Evolutionary conservation across 179 eudicot species (phyloP).

Genomic region (Patellifolia procumbens): DNA sequence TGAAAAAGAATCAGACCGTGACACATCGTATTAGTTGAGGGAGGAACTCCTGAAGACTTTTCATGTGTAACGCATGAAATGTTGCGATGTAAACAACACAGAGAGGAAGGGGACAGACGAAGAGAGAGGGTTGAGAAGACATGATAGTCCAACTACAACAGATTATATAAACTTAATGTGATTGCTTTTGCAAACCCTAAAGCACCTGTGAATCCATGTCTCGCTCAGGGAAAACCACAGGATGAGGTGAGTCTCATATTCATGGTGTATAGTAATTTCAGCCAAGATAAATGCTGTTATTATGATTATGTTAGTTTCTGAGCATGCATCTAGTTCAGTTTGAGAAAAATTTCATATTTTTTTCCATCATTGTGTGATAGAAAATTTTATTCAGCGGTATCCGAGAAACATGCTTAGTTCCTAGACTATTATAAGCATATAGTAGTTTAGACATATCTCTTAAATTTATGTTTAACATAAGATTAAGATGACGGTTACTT

Average conservation of each 20-base stretch:
- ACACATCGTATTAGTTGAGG: too few relatives aligned
- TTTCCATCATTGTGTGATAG: neutral
- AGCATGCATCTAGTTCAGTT: neutral
- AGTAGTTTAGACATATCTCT: neutral
- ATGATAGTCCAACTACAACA: neutral
- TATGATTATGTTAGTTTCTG: neutral
- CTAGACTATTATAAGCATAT: too few relatives aligned
- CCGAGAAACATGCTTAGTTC: neutral
- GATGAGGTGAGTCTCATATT: constrained; percentile 54
- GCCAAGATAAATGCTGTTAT: neutral
- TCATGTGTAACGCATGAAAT: too few relatives aligned
- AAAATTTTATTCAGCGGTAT: too few relatives aligned
- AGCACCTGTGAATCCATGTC: constrained; percentile 71
- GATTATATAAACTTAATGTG: constrained; percentile 8
- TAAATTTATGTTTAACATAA: neutral
- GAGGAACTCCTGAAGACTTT: too few relatives aligned
- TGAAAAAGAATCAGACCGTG: too few relatives aligned
- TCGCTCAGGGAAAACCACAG: constrained; percentile 82
- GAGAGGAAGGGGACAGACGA: too few relatives aligned
- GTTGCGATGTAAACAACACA: too few relatives aligned
- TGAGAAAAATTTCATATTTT: neutral
- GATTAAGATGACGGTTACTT: constrained; percentile 78
- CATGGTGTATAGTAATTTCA: neutral
- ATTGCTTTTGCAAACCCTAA: constrained; percentile 71
- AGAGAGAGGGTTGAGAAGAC: too few relatives aligned